Evolutionary conservation across 2,329 filamentous ascomycete genomes (phyloP).

Genomic region (Pseudogymnoascus sp.): DNA sequence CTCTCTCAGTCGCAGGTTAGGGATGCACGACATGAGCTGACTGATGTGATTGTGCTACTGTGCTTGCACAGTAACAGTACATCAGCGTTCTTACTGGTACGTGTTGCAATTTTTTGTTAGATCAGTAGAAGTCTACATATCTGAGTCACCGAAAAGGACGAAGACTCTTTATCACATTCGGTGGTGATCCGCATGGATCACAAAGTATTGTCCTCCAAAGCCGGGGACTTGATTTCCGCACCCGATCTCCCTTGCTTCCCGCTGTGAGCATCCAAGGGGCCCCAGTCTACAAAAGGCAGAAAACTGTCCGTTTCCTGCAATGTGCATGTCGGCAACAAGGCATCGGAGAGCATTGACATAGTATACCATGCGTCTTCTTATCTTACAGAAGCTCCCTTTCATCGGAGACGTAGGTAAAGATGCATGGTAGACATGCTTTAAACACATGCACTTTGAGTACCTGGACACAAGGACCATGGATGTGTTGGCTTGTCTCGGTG

Average conservation of each 20-base stretch:
- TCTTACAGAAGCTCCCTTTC: background rate
- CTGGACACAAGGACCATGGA: background rate
- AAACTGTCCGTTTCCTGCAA: background rate
- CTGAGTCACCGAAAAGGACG: background rate
- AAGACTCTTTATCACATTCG: conserved; percentile 1
- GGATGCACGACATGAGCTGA: background rate
- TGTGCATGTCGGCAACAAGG: background rate
- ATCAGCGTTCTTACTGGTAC: background rate
- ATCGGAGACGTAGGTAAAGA: background rate
- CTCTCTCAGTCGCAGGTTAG: background rate
- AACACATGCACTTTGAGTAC: background rate
- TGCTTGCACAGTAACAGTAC: background rate
- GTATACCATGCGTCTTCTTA: background rate
- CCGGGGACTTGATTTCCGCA: background rate
- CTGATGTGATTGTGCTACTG: background rate
- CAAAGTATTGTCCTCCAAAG: background rate
- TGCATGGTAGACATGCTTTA: conserved; percentile 3
- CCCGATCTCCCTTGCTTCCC: background rate
- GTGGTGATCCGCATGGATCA: background rate
- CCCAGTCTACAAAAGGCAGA: background rate
- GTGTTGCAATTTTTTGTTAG: background rate
- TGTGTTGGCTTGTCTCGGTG: conserved; percentile 2
- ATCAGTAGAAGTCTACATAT: background rate
- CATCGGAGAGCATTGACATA: background rate
- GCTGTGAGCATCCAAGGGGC: background rate